These are phyloP conservation scores for Ambrosiella beaveri DNA, from an alignment of 2,329 filamentous ascomycete genomes.

Conservation along the genomic window DNA sequence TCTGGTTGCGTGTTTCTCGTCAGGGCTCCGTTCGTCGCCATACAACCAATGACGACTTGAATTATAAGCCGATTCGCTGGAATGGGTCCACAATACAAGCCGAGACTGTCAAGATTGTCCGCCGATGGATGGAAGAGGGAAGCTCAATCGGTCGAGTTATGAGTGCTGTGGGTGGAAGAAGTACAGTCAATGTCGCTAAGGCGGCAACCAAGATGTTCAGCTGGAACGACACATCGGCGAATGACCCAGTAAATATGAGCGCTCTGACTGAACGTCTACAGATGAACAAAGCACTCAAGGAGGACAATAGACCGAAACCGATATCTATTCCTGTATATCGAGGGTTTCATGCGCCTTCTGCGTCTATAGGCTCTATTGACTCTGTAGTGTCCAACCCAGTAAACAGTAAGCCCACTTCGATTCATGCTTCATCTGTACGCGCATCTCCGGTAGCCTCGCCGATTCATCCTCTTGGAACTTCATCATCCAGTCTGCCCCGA, in stretches of 20 bases:
- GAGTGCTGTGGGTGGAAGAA: conserved; percentile 22
- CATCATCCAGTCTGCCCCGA: background rate
- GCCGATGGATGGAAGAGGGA: conserved; percentile 49
- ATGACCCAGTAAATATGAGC: conserved; percentile 14
- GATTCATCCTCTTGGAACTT: background rate
- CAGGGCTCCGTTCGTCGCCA: conserved; percentile 41
- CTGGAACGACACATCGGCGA: conserved; percentile 13
- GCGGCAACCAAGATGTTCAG: conserved; percentile 16
- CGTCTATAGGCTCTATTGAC: conserved; percentile 2
- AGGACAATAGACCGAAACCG: conserved; percentile 19
- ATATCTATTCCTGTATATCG: conserved; percentile 13
- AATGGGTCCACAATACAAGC: conserved; percentile 32
- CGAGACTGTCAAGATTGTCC: conserved; percentile 40
- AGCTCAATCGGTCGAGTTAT: conserved; percentile 15
- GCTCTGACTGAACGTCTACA: conserved; percentile 12
- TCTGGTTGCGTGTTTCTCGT: conserved; percentile 48
- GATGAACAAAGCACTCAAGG: conserved; percentile 18
- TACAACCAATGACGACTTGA: conserved; percentile 38
- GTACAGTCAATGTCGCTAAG: conserved; percentile 36
- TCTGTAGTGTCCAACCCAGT: background rate
- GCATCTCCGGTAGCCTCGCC: background rate
- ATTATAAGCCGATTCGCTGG: conserved; percentile 44
- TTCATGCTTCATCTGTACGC: background rate
- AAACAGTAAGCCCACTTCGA: background rate
- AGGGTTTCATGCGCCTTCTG: conserved; percentile 12